Evolutionary conservation across 164 flowering plant species (phyloP), one percentile per base, ranked within the genome.

Genomic region (Euptelea pleiosperma): DNA sequence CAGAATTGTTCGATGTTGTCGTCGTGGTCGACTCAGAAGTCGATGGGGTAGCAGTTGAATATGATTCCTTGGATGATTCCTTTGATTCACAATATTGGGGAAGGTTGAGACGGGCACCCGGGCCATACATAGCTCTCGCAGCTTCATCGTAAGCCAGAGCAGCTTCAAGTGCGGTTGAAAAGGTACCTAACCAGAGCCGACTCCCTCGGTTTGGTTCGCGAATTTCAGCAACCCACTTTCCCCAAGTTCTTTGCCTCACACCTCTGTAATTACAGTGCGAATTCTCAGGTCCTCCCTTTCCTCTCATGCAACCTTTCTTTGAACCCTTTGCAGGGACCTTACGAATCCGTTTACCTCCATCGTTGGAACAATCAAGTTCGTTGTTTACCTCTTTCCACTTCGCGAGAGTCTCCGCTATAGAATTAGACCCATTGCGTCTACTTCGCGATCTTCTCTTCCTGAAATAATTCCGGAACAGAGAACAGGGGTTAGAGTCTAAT

Each of bases 201-300:
- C 56, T 78, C 0, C 86, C 86, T 10, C 84, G 50, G 16, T 81
- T 76, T 1, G 91, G 87, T 67, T 80, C 82, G 0, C 87, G 65
- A 47, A 85, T 85, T 55, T 85, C 97, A 0, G 94, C 88, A 2
- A 89, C 93, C 93, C 96, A 89, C 62, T 84, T 86, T 1, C 94
- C 96, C 91, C 91, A 89, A 0, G 91, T 85, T 62, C 95, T 75
- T 74, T 90, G 97, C 66, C 97, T 69, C 2, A 87, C 95, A 1
- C 97, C 95, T 61, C 97, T 76, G 80, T 73, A 90, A 9, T 67
- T 76, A 51, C 86, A 81, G 0, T 15, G 31, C 0, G 73, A 44
- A 31, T 90, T 90, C 34, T 82, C 83, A 0, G 91, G 97, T 12
- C 97, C 95, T 12, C 97, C 95, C 62, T 87, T 87, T 1, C 97